Evolutionary conservation across 306 rosid genomes (phyloP).

Genomic region (Sindora glabra): DNA sequence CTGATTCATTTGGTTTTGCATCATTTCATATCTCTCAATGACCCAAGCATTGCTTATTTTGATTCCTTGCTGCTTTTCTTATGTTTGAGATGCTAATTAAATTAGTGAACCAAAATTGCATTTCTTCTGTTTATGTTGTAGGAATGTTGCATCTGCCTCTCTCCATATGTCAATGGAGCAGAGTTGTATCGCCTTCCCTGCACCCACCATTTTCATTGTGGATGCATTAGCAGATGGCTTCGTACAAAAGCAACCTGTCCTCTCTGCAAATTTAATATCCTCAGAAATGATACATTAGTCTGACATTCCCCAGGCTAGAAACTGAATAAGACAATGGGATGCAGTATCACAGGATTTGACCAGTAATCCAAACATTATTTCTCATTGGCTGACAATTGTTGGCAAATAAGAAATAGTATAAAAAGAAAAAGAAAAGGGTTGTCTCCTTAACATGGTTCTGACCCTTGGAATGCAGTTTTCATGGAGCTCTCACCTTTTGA

Average conservation of each 20-base stretch:
- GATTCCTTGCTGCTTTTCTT: not conserved
- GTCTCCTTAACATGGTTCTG: not conserved
- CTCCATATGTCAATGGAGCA: slow-evolving; percentile 53
- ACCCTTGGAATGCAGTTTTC: slow-evolving; percentile 18
- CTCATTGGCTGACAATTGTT: slow-evolving; percentile 36
- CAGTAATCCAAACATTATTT: slow-evolving; percentile 4
- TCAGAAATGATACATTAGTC: slow-evolving; percentile 62
- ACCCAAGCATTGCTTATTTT: not conserved
- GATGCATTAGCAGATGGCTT: slow-evolving; percentile 82
- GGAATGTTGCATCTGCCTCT: slow-evolving; percentile 89
- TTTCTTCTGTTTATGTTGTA: slow-evolving; percentile 17
- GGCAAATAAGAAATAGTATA: slow-evolving; percentile 14
- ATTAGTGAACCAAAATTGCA: slow-evolving; percentile 3
- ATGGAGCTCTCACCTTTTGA: slow-evolving; percentile 8
- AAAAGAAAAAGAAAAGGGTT: not conserved
- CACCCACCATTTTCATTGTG: slow-evolving; percentile 78
- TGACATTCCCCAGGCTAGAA: slow-evolving; percentile 19
- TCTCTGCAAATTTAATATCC: slow-evolving; percentile 68
- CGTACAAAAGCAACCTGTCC: slow-evolving; percentile 78
- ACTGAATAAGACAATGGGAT: not conserved
- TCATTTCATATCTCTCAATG: not conserved
- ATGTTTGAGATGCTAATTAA: not conserved
- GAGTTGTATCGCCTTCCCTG: slow-evolving; percentile 76
- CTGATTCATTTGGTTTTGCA: not conserved
- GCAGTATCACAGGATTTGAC: not conserved